A percentile compares a stretch with the other conserved stretches of the same genome.
phyloP scores from a whole-genome alignment of 495 filamentous ascomycete species.

The Aspergillus taichungensis region DNA sequence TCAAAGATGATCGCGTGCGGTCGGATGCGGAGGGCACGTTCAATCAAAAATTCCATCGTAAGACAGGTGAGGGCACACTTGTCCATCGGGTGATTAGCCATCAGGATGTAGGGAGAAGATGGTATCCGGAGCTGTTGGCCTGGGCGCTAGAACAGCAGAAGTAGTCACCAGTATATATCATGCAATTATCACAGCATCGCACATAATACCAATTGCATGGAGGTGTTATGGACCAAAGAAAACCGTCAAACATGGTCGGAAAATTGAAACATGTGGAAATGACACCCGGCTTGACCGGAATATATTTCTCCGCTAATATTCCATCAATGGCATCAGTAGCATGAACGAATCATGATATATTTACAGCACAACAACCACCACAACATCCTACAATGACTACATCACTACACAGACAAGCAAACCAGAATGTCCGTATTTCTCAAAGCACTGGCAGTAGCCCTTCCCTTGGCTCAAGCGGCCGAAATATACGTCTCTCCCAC shows the following conservation, averaged over 20 bases:
- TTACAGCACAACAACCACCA: too few relatives aligned
- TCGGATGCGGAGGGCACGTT: conserved; percentile 39
- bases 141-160: conserved; percentile 22
- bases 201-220: too few relatives aligned
- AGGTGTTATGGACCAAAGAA: too few relatives aligned
- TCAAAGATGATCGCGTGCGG: conserved; percentile 30
- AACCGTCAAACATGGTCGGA: too few relatives aligned
- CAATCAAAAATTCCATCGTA: conserved; percentile 36
- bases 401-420: background rate
- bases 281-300: too few relatives aligned
- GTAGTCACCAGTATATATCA: background rate
- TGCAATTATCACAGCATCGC: too few relatives aligned
- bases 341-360: too few relatives aligned
- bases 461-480: conserved; percentile 4
- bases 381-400: background rate
- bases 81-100: conserved; percentile 81
- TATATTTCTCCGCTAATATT: too few relatives aligned
- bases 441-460: background rate
- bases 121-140: conserved; percentile 62
- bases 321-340: too few relatives aligned
- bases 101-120: conserved; percentile 76
- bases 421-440: background rate
- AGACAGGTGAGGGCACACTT: conserved; percentile 74
- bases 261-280: too few relatives aligned
- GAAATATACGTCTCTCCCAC: conserved; percentile 12